These are phyloP conservation scores for Begonia loranthoides DNA, from an alignment of 306 rosid species.

Conservation along the genomic window DNA sequence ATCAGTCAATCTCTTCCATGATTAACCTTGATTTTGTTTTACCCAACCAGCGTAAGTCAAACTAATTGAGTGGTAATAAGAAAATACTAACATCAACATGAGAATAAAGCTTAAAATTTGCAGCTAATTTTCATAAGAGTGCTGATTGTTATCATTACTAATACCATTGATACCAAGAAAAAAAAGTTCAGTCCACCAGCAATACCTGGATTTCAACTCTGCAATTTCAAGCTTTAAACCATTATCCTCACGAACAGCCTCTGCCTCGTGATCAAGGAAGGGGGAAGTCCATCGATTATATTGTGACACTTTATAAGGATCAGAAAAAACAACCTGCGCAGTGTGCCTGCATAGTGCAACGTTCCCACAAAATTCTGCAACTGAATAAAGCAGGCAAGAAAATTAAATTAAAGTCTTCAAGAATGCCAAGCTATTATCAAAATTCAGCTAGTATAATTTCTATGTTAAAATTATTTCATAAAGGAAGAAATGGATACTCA, in stretches of 20 bases:
- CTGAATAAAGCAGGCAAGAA: constrained; percentile 31
- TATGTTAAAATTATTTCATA: too few species aligned
- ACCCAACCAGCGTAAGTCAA: too few species aligned
- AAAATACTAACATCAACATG: too few species aligned
- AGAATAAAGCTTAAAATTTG: too few species aligned
- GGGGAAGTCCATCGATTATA: constrained; percentile 70
- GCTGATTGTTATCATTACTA: too few species aligned
- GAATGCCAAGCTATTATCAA: neutral
- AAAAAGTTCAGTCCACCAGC: neutral
- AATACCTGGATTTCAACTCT: constrained; percentile 70
- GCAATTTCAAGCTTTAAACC: constrained; percentile 71
- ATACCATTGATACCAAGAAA: too few species aligned
- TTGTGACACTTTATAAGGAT: constrained; percentile 72
- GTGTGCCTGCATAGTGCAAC: constrained; percentile 85
- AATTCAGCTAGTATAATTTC: too few species aligned
- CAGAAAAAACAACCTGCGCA: constrained; percentile 86
- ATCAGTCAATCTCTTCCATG: too few species aligned
- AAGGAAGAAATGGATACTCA: too few species aligned
- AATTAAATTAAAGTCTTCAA: neutral
- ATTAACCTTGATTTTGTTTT: too few species aligned
- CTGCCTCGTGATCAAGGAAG: constrained; percentile 63
- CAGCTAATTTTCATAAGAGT: too few species aligned
- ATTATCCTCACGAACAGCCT: constrained; percentile 77
- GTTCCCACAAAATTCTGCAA: constrained; percentile 81
- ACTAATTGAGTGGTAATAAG: too few species aligned